Evolutionary conservation across 2,329 filamentous ascomycete genomes (phyloP).

Genomic region (Corynespora cassiicola): DNA sequence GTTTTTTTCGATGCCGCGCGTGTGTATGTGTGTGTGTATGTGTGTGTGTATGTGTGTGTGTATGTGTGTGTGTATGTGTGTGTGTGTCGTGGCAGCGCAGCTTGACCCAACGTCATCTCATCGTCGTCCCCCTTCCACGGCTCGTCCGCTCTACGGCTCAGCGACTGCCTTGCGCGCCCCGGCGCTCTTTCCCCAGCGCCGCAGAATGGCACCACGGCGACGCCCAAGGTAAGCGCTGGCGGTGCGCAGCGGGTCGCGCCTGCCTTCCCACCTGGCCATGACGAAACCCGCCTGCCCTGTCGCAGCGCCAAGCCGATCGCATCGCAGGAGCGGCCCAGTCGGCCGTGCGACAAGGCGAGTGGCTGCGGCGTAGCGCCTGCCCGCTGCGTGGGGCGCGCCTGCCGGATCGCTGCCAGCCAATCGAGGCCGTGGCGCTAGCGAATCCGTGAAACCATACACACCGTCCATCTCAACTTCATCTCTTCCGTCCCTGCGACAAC

Average conservation of each 20-base stretch:
- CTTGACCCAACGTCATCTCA: slow-evolving; percentile 10
- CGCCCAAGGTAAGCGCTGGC: no score
- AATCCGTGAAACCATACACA: slow-evolving; percentile 24
- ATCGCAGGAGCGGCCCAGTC: slow-evolving; percentile 1
- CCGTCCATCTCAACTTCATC: slow-evolving; percentile 27
- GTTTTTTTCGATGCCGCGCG: no score
- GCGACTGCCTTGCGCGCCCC: not conserved
- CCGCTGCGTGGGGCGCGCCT: slow-evolving; percentile 13
- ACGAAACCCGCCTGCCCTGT: slow-evolving; percentile 3
- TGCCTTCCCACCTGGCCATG: no score
- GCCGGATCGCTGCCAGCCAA: slow-evolving; percentile 29
- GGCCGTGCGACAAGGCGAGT: slow-evolving; percentile 10
- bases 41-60: no score
- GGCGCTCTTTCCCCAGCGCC: not conserved
- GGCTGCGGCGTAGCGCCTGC: slow-evolving; percentile 40
- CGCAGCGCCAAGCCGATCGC: slow-evolving; percentile 10
- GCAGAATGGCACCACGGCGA: no score
- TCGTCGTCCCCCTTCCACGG: not conserved
- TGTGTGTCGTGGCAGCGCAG: not conserved
- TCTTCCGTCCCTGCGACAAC: slow-evolving; percentile 6
- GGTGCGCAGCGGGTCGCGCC: slow-evolving; percentile 1
- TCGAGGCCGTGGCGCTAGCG: slow-evolving; percentile 23
- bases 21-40: no score
- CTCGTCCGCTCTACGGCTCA: not conserved
- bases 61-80: no score